Evolutionary conservation across 2,329 filamentous ascomycete genomes (phyloP).

Genomic region (Trichoderma koningii): DNA sequence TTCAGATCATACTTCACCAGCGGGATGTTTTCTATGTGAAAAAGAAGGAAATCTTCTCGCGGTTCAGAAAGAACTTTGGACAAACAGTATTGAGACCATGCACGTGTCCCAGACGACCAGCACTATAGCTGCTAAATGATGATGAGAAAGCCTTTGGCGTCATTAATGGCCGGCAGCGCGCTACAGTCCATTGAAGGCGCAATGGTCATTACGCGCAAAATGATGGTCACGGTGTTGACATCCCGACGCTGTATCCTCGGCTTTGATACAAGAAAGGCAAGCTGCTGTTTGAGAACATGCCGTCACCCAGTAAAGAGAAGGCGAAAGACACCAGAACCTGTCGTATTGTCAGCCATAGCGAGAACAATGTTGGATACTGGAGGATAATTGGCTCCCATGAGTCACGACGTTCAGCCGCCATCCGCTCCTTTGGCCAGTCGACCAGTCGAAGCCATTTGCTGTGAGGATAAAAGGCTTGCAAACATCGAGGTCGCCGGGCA

Average conservation of each 20-base stretch:
- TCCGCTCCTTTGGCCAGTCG: conserved; percentile 35
- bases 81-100: conserved; percentile 32
- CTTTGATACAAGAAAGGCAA: conserved; percentile 40
- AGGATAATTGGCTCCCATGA: conserved; percentile 36
- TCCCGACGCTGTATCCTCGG: conserved; percentile 38
- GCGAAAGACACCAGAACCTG: conserved; percentile 35
- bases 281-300: conserved; percentile 40
- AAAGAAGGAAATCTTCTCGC: background rate
- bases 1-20: accelerated
- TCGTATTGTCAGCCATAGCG: conserved; percentile 36
- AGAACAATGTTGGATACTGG: conserved; percentile 34
- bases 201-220: conserved; percentile 42
- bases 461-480: conserved; percentile 36
- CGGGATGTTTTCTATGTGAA: background rate
- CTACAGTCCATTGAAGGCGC: conserved; percentile 56
- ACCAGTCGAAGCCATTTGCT: conserved; percentile 34
- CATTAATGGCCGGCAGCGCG: conserved; percentile 57
- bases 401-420: conserved; percentile 36
- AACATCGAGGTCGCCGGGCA: conserved; percentile 39
- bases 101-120: conserved; percentile 39
- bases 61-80: conserved; percentile 12
- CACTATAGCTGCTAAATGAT: conserved; percentile 36
- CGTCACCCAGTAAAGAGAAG: conserved; percentile 37
- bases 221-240: conserved; percentile 55
- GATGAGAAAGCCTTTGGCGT: conserved; percentile 42